A percentile compares a stretch with the other conserved stretches of the same genome.
Conservation (phyloP, 2,329 filamentous ascomycete genomes). For the Penicillium sp. region DNA sequence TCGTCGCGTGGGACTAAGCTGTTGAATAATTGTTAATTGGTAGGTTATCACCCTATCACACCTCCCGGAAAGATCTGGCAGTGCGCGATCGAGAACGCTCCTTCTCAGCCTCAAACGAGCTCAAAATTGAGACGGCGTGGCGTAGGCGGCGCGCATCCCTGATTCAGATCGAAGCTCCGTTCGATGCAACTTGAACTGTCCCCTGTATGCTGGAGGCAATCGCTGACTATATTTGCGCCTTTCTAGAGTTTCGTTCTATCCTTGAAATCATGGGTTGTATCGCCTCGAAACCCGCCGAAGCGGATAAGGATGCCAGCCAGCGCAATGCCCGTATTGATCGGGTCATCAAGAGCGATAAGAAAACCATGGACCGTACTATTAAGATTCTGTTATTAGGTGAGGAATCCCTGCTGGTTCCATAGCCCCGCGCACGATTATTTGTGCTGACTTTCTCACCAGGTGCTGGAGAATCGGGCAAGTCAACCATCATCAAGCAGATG, state of each 20-base stretch:
- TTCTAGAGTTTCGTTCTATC: background rate
- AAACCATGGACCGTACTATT: conserved; percentile 80
- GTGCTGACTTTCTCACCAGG: conserved; percentile 56
- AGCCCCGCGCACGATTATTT: background rate
- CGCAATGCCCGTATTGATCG: conserved; percentile 74
- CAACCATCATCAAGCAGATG: conserved; percentile 98
- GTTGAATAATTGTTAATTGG: conserved; percentile 8
- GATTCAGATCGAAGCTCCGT: conserved; percentile 17
- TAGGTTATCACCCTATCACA: conserved; percentile 5
- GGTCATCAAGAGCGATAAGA: conserved; percentile 81
- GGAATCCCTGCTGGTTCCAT: conserved; percentile 26
- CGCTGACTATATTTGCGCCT: background rate
- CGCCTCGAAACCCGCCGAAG: conserved; percentile 42
- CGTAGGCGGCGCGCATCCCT: conserved; percentile 19
- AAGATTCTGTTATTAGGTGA: conserved; percentile 91
- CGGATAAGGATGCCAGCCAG: conserved; percentile 43
- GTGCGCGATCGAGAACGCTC: background rate
- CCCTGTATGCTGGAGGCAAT: conserved; percentile 1
- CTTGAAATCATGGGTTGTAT: conserved; percentile 45
- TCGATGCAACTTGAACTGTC: background rate
- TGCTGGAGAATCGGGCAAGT: conserved; percentile 93
- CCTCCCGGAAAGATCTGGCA: background rate
- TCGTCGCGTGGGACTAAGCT: conserved; percentile 4
- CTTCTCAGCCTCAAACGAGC: background rate
- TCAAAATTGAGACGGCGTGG: background rate